Conservation (phyloP, 2,329 filamentous ascomycete genomes). For the Dactylellina cionopaga region DNA sequence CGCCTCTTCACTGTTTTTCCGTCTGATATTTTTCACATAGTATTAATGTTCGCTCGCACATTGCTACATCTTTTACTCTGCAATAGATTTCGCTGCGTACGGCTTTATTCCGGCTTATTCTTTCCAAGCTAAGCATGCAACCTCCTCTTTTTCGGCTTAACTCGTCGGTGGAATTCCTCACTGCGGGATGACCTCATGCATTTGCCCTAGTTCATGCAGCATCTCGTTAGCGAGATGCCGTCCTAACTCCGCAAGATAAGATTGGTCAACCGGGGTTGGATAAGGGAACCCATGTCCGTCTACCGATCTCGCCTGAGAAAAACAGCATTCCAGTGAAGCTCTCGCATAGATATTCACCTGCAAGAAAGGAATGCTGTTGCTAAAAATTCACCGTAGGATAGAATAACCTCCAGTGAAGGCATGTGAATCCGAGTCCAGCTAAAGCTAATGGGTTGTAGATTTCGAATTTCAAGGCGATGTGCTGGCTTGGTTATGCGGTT, state of each 20-base stretch:
- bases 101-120: too few species aligned
- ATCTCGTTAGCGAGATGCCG: slow-evolving; percentile 43
- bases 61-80: too few species aligned
- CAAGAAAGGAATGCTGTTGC: slow-evolving; percentile 12
- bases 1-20: too few species aligned
- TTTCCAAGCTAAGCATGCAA: too few species aligned
- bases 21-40: too few species aligned
- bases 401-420: too few species aligned
- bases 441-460: too few species aligned
- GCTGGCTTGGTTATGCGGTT: not conserved
- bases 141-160: too few species aligned
- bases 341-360: slow-evolving; percentile 2
- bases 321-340: slow-evolving; percentile 22
- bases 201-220: not conserved
- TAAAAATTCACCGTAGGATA: slow-evolving; percentile 15
- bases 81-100: too few species aligned
- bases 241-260: slow-evolving; percentile 42
- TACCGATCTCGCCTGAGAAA: slow-evolving; percentile 4
- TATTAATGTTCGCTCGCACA: too few species aligned
- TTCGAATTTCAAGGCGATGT: too few species aligned
- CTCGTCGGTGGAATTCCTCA: not conserved
- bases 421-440: too few species aligned
- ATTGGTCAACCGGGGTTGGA: slow-evolving; percentile 22
- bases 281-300: slow-evolving; percentile 6
- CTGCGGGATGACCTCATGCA: slow-evolving; percentile 50